Base-by-base conservation (phyloP, 2,329 filamentous ascomycete species). In the Massarina eburnea region DNA sequence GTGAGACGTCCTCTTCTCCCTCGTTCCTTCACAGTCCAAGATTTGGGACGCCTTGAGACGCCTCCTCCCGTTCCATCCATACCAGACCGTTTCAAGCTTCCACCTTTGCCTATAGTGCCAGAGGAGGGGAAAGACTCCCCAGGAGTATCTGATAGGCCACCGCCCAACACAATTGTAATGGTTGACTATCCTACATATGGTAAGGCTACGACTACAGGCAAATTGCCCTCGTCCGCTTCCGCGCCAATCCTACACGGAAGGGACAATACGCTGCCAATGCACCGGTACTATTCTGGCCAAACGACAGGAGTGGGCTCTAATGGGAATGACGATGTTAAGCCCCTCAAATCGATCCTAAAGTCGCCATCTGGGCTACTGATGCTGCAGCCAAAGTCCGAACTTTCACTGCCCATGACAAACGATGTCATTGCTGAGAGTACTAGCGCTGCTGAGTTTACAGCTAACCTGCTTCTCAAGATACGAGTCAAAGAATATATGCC, bases 401-500 rank as follows among this genome's bases (percentile, higher is more conserved):
- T 18, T 41, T 27, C 39, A 33, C 27, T 26, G 26, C 21, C 39
- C 17, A 20, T 10, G 9, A 32, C 26, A 20, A 12, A 10, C 41
- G 18, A 41, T 45, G 37, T 46, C 8, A 45, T 20, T 57, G 57
- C 62, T 66, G 45, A 67, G 52, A 19, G 44, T 49, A 19, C 39
- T 39, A n/a, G n/a, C n/a, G n/a, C n/a, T n/a, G n/a, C n/a, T n/a
- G n/a, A n/a, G n/a, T n/a, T n/a, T n/a, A n/a, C n/a, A n/a, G n/a
- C n/a, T n/a, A n/a, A n/a, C n/a, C n/a, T 30, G 17, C 42, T 32
- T 29, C 39, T 37, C 14, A 17, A n/a, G 14, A 19, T 48, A 18
- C 64, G 67, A 65, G 55, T 69, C 17, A 59, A 55, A 54, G 59
- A 67, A 19, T 64, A 61, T 17, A 67, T 67, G 65, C 64, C 63